Base-by-base conservation (phyloP, 2,329 filamentous ascomycete species). In the Aspergillus hiratsukae region DNA sequence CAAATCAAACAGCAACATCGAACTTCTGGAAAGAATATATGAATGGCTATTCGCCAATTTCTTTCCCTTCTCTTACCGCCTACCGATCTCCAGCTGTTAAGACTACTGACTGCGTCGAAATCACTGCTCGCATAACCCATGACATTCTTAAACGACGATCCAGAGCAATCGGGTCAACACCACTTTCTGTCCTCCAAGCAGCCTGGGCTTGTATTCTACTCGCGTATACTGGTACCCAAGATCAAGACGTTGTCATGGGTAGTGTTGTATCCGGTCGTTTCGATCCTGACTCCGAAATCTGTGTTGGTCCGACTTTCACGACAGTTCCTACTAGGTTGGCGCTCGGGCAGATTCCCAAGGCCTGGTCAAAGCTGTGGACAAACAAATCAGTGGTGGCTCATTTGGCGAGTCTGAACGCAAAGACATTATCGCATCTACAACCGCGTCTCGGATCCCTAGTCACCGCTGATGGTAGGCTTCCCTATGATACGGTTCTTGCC, bases 401-500 rank as follows among this genome's bases (percentile, higher is more conserved):
- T 63, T 61, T 70, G 58, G 63, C 53, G 35, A 68, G 37, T 41
- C 65, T 60, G 25, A 69, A 63, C 52, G 61, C 64, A 6, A 55
- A 55, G 43, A 53, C 66, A 0, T 48, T 69, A 11, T 59, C 62
- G 7, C 55, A 69, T 23, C 51, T 69, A 35, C 67, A 69, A 46
- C 58, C 62, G 3, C 62, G 53, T 17, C 50, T 69, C 3, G 67
- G 67, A 17, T 64, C 66, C 5, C 28, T 68, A 10, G 58, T 62
- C 3, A 63, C 58, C 2, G 57, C 57, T 14, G 59, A 69, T 21
- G 65, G 65, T 3, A 59, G 63, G 5, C 56, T 72, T 19, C 71
- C 69, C 7, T 75, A 73, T 59, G 69, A 75, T 46, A 75, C 72
- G 1, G 61, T 69, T 10, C 54, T 75, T 9, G 71, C 70, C 8